Percentiles rank a stretch among this genome's conserved stretches.
phyloP scores from a whole-genome alignment of 164 flowering plant species.

The Buxus sempervirens region DNA sequence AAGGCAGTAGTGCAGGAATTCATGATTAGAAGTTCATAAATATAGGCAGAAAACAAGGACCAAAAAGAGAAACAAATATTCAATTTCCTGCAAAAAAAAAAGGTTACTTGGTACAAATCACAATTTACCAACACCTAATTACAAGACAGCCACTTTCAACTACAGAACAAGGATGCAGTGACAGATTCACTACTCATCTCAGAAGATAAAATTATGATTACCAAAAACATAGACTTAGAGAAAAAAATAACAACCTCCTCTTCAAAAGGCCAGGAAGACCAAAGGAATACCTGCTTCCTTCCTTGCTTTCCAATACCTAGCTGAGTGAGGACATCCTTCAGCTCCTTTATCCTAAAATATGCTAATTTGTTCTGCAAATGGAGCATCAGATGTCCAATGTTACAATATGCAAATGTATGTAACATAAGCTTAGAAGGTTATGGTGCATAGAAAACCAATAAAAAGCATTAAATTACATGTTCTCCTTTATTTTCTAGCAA shows the following conservation, averaged over 20 bases:
- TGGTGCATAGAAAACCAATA: no score
- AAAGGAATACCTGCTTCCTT: constrained; percentile 69
- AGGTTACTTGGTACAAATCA: background rate
- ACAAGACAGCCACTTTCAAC: background rate
- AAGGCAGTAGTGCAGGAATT: background rate
- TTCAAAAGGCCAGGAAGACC: no score
- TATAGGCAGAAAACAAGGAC: background rate
- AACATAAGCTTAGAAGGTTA: background rate
- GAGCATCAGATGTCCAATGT: background rate
- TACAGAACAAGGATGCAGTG: background rate
- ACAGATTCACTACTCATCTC: background rate
- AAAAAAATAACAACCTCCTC: background rate
- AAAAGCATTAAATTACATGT: no score
- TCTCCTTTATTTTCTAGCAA: no score
- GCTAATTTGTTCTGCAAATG: constrained; percentile 28
- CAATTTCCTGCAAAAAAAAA: background rate
- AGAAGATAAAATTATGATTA: background rate
- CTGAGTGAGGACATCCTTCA: constrained; percentile 34
- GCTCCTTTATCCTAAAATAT: constrained; percentile 33
- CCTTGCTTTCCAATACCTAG: constrained; percentile 85
- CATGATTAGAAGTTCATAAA: background rate
- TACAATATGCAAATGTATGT: background rate
- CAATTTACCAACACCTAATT: background rate
- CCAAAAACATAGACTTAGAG: background rate
- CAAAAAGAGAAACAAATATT: no score